Evolutionary conservation across 805 yeast species (phyloP), one percentile per base, ranked within the genome.

Genomic region (Kazachstania kunashirensis): DNA sequence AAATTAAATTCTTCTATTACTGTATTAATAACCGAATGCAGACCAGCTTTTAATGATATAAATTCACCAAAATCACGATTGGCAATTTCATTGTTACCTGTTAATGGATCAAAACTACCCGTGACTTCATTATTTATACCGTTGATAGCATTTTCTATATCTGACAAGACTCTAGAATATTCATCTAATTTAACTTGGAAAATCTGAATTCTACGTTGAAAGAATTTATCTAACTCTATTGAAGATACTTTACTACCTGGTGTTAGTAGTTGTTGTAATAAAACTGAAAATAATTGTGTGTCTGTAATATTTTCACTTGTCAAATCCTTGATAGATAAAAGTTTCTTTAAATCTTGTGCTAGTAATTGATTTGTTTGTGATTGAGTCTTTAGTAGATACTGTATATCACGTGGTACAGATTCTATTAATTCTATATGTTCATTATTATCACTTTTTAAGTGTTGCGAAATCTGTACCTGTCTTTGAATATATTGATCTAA

Each of bases 361-460:
- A 73, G 50, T 3, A 85, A 82, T 56, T 77, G 85, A 45, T 73
- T 77, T 2, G 84, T 73, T 5, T 79, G 68, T 2, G 75, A 66
- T 43, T 77, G 71, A 42, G 74, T 74, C 45, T 75, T 74, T 37
- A 71, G 73, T 43, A 83, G 58, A 50, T 70, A 83, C 40, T 68
- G 68, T 27, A 79, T 72, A 53, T 83, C 94, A 46, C 79, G 70
- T 5, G 92, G 92, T 36, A 83, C 75, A 36, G 86, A 75, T 25
- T 68, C 73, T 30, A 83, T 73, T 30, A 82, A 63, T 41, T 71
- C 76, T 31, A 70, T 67, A 46, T 83, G 94, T 26, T 73, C 75
- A n/a, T 58, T 60, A 40, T 71, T 66, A 45, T 77, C 81, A 6
- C 75, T 69, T 44, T 77, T 73, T 43, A 83, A 61, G 20, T 75